A percentile compares a stretch with the other conserved stretches of the same genome.
Conservation (phyloP, 163 green algal species). For the Scenedesmus sp. region DNA sequence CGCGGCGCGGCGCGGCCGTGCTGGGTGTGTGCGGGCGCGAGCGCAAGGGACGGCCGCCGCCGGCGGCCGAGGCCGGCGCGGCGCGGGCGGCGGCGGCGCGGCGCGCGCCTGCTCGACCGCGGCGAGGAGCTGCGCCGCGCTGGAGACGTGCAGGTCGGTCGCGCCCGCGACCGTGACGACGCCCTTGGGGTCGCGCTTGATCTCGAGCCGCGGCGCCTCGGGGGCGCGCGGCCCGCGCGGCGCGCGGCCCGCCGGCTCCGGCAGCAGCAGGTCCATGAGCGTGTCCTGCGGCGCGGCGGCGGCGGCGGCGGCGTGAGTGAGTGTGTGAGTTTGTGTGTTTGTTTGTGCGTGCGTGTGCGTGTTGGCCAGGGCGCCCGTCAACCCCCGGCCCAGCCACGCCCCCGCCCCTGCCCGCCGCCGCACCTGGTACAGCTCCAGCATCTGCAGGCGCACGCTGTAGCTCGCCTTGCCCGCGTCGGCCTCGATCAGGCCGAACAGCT, state of each 20-base stretch:
- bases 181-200: constrained; percentile 98
- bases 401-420: not conserved
- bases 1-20: no score
- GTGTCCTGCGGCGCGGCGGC: constrained; percentile 69
- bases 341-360: no score
- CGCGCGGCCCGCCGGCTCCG: constrained; percentile 16
- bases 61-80: no score
- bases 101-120: constrained; percentile 64
- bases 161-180: constrained; percentile 92
- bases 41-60: no score
- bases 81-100: no score
- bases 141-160: constrained; percentile 65
- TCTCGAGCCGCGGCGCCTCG: constrained; percentile 88
- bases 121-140: constrained; percentile 71
- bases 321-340: no score
- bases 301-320: no score
- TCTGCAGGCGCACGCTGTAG: constrained; percentile 79
- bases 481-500: constrained; percentile 89
- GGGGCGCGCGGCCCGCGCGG: not conserved
- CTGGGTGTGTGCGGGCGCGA: no score
- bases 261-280: constrained; percentile 87
- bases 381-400: not conserved
- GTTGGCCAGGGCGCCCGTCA: not conserved
- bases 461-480: constrained; percentile 65
- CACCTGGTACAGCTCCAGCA: constrained; percentile 99